Evolutionary conservation across 768 basidiomycete genomes (phyloP).

Genomic region (Macrolepiota albuminosa): DNA sequence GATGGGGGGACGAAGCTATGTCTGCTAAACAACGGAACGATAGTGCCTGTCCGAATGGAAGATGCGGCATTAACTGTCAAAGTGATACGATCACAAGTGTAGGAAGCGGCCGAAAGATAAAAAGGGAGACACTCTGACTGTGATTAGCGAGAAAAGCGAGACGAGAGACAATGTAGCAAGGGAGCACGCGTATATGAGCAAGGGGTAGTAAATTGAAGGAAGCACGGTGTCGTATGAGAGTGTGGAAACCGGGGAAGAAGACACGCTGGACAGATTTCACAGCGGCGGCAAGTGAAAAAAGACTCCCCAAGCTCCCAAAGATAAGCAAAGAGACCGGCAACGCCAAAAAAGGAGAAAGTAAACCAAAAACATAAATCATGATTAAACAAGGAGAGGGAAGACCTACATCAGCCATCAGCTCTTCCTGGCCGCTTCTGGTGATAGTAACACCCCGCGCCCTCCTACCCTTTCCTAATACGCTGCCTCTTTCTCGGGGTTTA

Average conservation of each 20-base stretch:
- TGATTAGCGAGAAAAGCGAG: neutral
- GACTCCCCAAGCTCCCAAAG: too few relatives aligned
- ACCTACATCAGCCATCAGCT: constrained; percentile 75
- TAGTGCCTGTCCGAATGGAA: neutral
- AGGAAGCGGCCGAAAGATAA: neutral
- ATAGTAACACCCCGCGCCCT: constrained; percentile 82
- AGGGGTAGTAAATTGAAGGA: neutral
- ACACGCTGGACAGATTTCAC: too few relatives aligned
- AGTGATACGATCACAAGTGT: neutral
- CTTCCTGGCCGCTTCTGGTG: constrained; percentile 74
- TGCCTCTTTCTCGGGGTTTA: constrained; percentile 37
- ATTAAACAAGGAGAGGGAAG: neutral
- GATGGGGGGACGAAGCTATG: neutral
- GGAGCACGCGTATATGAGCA: neutral
- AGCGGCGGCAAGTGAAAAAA: neutral
- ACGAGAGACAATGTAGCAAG: neutral
- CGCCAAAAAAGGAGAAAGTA: neutral
- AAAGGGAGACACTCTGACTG: neutral
- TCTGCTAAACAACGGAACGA: neutral
- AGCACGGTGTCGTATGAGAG: neutral
- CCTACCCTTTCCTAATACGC: constrained; percentile 72
- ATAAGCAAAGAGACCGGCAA: neutral
- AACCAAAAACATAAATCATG: neutral
- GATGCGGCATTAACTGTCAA: neutral
- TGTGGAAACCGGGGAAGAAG: neutral